Conservation (phyloP, 2,329 filamentous ascomycete species). For the Fusarium nisikadoi region DNA sequence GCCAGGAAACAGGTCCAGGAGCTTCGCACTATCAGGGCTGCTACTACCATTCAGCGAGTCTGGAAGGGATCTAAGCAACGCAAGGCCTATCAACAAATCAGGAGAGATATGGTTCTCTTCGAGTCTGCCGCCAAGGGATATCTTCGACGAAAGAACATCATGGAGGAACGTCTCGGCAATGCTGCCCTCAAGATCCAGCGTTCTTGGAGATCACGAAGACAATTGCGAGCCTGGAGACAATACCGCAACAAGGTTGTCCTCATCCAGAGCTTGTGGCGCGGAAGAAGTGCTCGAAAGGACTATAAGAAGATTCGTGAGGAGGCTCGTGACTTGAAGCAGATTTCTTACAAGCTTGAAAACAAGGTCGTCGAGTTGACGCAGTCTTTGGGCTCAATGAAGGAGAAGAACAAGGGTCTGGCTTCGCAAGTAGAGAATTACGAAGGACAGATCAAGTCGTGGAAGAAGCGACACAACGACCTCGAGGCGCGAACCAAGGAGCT, state of each 20-base stretch:
- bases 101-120: constrained; percentile 86
- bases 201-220: constrained; percentile 83
- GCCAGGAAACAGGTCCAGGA: constrained; percentile 83
- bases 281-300: constrained; percentile 78
- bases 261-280: constrained; percentile 93
- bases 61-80: constrained; percentile 94
- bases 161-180: constrained; percentile 93
- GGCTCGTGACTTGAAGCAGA: constrained; percentile 97
- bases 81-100: constrained; percentile 80
- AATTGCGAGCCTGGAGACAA: constrained; percentile 83
- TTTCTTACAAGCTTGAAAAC: constrained; percentile 99
- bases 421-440: constrained; percentile 96
- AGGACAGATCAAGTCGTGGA: constrained; percentile 94
- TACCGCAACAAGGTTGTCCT: constrained; percentile 91
- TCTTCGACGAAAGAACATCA: constrained; percentile 87
- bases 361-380: constrained; percentile 99
- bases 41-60: constrained; percentile 92
- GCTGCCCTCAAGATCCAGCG: constrained; percentile 91
- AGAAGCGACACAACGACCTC: constrained; percentile 88
- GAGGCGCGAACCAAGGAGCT: constrained; percentile 93
- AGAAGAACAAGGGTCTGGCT: constrained; percentile 89
- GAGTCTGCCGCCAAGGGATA: constrained; percentile 93
- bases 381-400: constrained; percentile 89
- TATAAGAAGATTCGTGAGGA: constrained; percentile 96
- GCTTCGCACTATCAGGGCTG: constrained; percentile 83